Evolutionary conservation across 1,139 yeast genomes (phyloP), one percentile per base, ranked within the genome.

Genomic region (Geotrichum siamense): DNA sequence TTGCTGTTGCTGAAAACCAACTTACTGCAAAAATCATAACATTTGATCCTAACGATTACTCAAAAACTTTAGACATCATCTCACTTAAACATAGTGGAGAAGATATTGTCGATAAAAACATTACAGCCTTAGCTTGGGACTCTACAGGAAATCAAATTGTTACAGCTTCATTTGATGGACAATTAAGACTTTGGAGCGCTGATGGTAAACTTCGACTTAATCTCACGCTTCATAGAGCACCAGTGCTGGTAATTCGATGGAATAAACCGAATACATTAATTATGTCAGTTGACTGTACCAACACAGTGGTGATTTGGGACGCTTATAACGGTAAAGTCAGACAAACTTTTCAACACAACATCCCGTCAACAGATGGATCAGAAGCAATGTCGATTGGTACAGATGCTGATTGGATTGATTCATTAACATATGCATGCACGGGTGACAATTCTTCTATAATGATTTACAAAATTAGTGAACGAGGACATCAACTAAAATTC

Each of bases 401-500:
- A 1, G 81, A 76, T 54, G 70, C 77, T 2, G 76, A 79, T 52
- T 87, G 96, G 96, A 68, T 86, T 17, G 82, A 78, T 53, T 76
- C 75, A 31, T 65, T 68, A 48, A 82, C 79, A 51, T 83, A 84
- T 60, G 86, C 89, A 2, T 65, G 82, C 12, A 76, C 94, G 1
- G 81, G 83, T 0, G 61, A 69, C 4, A 71, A 71, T 38, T 73
- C 78, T 33, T 56, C 76, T 2, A 73, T 85, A n/a, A 64, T 75
- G 26, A 76, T 86, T 1, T 78, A 74, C 62, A 73, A 76, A 38
- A 65, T 82, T 4, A 69, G 69, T 9, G 76, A 74, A 22, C 63
- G 65, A 30, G 61, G 61, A 31, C 78, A 84, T 0, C 61, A 79
- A 1, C 85, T 91, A 3, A 69, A 71, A 37, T 69, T 86, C 39